These are phyloP conservation scores for Phyllosticta citrichinensis DNA, from an alignment of 2,329 filamentous ascomycete species.

Conservation along the genomic window DNA sequence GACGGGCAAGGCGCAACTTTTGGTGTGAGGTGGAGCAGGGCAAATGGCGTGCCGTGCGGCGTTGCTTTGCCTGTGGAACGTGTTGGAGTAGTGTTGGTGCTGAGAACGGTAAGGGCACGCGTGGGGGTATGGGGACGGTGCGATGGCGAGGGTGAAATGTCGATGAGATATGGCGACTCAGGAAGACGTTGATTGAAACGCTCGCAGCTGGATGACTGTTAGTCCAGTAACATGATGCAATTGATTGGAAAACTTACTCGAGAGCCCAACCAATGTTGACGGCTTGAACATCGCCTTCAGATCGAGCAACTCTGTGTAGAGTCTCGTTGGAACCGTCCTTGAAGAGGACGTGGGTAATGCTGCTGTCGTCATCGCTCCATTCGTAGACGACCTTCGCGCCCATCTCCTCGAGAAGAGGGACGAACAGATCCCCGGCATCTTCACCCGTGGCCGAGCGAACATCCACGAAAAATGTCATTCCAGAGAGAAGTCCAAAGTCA, in stretches of 20 bases:
- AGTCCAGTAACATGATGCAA: neutral
- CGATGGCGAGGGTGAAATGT: slow-evolving; percentile 13
- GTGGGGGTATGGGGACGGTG: slow-evolving; percentile 12
- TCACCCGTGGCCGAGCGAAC: slow-evolving; percentile 73
- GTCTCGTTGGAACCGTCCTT: slow-evolving; percentile 78
- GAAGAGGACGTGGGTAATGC: slow-evolving; percentile 81
- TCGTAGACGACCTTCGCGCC: slow-evolving; percentile 68
- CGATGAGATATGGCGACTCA: slow-evolving; percentile 24
- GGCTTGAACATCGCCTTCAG: slow-evolving; percentile 58
- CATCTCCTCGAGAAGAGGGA: slow-evolving; percentile 69
- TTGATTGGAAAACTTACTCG: slow-evolving; percentile 51
- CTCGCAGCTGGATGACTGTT: slow-evolving; percentile 18
- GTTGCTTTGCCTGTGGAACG: slow-evolving; percentile 23
- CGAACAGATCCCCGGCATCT: slow-evolving; percentile 54
- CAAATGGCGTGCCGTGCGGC: slow-evolving; percentile 15
- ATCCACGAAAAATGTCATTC: slow-evolving; percentile 72
- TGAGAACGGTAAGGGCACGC: slow-evolving; percentile 10
- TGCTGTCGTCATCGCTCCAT: slow-evolving; percentile 63
- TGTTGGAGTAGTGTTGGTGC: slow-evolving; percentile 11
- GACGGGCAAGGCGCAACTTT: slow-evolving; percentile 18
- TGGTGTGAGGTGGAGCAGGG: slow-evolving; percentile 15
- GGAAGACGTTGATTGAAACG: slow-evolving; percentile 24
- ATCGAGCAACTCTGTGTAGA: slow-evolving; percentile 67
- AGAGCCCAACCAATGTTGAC: slow-evolving; percentile 84
- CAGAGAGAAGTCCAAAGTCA: slow-evolving; percentile 30